A percentile compares a stretch with the other conserved stretches of the same genome.
phyloP scores from a whole-genome alignment of 2,329 filamentous ascomycete species.

The Claviceps sp. region DNA sequence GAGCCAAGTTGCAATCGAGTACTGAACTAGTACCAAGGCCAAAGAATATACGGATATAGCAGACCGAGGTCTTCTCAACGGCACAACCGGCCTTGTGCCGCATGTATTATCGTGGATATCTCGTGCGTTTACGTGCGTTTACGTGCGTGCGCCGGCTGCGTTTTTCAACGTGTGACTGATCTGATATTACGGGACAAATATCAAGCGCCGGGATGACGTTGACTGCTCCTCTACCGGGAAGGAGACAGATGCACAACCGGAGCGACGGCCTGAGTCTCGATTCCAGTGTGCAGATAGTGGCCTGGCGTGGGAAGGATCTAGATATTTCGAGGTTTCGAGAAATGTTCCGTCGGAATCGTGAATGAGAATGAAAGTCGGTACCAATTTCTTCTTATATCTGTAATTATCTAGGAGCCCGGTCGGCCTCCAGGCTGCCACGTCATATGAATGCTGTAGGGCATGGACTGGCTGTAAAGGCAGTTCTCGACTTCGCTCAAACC shows the following conservation, averaged over 20 bases:
- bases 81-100: conserved; percentile 33
- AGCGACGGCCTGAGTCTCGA: neutral
- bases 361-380: neutral
- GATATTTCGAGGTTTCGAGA: neutral
- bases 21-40: no score
- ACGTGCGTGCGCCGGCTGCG: neutral
- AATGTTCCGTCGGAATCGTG: neutral
- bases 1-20: neutral
- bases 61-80: conserved; percentile 30
- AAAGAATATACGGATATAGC: neutral
- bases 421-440: neutral
- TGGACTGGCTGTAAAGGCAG: conserved; percentile 8
- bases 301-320: neutral
- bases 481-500: conserved; percentile 1
- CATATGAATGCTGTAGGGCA: neutral
- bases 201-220: neutral
- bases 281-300: neutral
- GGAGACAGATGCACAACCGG: neutral
- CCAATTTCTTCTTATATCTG: neutral
- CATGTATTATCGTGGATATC: conserved; percentile 10
- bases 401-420: conserved; percentile 1
- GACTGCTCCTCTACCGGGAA: neutral
- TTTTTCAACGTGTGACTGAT: neutral
- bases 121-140: conserved; percentile 24
- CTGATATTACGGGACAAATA: neutral